A percentile compares a stretch with the other conserved stretches of the same genome.
These are phyloP conservation scores for Aureobasidium sp. DNA, from an alignment of 2,329 filamentous ascomycete species.

Conservation along the genomic window DNA sequence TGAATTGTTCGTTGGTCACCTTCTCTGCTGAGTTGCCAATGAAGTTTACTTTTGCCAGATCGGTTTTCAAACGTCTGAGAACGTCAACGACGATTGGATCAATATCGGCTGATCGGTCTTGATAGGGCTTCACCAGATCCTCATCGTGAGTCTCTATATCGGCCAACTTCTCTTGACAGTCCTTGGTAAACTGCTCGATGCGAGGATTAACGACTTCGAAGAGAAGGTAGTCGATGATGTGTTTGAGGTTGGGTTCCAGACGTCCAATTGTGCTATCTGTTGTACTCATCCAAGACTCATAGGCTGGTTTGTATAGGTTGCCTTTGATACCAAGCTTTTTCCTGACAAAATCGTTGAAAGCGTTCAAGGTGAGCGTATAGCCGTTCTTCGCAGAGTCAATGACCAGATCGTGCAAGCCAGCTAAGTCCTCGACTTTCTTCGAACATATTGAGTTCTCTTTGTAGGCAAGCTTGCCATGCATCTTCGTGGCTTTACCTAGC, in stretches of 20 bases:
- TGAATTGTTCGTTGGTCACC: background rate
- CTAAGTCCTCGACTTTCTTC: conserved; percentile 17
- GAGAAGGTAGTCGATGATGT: conserved; percentile 54
- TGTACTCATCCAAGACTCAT: conserved; percentile 22
- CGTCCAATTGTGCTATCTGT: conserved; percentile 15
- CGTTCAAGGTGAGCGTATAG: conserved; percentile 38
- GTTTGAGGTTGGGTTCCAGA: conserved; percentile 20
- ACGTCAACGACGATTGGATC: background rate
- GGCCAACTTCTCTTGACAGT: conserved; percentile 9
- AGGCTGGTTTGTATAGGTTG: conserved; percentile 27
- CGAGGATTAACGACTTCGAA: conserved; percentile 20
- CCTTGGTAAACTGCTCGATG: conserved; percentile 15
- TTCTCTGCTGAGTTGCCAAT: background rate
- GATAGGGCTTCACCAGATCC: background rate
- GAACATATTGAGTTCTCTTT: conserved; percentile 23
- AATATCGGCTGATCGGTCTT: background rate
- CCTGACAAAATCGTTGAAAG: conserved; percentile 45
- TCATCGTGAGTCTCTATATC: background rate
- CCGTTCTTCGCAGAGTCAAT: conserved; percentile 40
- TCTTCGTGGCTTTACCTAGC: conserved; percentile 56
- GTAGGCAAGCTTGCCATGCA: conserved; percentile 57
- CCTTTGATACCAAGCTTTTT: conserved; percentile 45
- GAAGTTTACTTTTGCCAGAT: background rate
- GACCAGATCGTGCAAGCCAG: conserved; percentile 32
- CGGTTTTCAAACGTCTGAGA: background rate